These are phyloP conservation scores for Ogataea pini DNA, from an alignment of 805 yeast genomes.

Conservation along the genomic window DNA sequence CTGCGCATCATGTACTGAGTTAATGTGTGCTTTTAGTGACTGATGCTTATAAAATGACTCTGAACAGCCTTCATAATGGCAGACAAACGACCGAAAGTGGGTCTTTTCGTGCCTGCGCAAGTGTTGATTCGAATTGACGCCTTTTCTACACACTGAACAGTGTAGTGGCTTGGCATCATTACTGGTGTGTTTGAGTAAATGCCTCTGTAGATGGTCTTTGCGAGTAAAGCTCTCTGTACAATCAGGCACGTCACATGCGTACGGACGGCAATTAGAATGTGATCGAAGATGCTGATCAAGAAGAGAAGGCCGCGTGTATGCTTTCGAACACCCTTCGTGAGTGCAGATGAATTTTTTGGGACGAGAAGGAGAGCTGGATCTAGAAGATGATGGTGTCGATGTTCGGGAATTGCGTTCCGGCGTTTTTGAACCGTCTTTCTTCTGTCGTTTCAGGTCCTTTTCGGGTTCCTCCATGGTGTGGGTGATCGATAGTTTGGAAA, in stretches of 20 bases:
- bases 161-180: slow-evolving; percentile 63
- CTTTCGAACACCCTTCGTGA: slow-evolving; percentile 66
- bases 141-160: slow-evolving; percentile 78
- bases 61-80: slow-evolving; percentile 61
- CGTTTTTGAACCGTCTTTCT: neutral
- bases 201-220: slow-evolving; percentile 80
- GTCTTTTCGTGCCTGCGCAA: slow-evolving; percentile 79
- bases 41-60: slow-evolving; percentile 75
- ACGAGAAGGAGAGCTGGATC: slow-evolving; percentile 44
- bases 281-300: slow-evolving; percentile 79
- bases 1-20: slow-evolving; percentile 57
- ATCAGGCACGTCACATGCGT: slow-evolving; percentile 50
- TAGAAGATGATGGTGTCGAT: slow-evolving; percentile 20
- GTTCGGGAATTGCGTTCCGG: slow-evolving; percentile 1
- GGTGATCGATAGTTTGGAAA: neutral
- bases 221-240: slow-evolving; percentile 72
- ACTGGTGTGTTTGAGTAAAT: slow-evolving; percentile 58
- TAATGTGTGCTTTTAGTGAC: slow-evolving; percentile 69
- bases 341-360: slow-evolving; percentile 66
- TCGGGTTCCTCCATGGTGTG: neutral
- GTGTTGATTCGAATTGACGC: slow-evolving; percentile 80
- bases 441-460: neutral
- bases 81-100: slow-evolving; percentile 66
- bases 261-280: slow-evolving; percentile 82
- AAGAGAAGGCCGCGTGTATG: slow-evolving; percentile 78